Conservation (phyloP, 179 eudicot genomes). For the Camellia oleifera region DNA sequence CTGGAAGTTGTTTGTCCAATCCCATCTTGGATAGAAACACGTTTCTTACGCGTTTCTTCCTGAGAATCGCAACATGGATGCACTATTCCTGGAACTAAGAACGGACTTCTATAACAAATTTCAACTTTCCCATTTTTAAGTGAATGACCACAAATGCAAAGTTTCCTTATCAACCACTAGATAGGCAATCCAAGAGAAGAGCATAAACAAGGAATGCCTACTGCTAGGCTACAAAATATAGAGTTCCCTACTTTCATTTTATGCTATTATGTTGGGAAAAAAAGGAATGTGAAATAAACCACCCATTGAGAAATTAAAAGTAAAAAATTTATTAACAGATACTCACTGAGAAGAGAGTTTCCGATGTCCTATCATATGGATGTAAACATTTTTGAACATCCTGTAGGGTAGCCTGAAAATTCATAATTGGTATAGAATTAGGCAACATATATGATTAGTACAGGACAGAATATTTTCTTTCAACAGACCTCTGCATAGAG, state of each 20-base stretch:
- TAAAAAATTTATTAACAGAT: neutral
- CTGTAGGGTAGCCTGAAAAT: conserved; percentile 44
- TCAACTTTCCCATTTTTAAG: neutral
- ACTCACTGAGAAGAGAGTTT: conserved; percentile 75
- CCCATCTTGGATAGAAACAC: too few relatives aligned
- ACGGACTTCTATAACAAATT: neutral
- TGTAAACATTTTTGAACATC: conserved; percentile 63
- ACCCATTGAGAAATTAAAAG: neutral
- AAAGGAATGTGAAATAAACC: neutral
- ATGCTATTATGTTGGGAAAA: too few relatives aligned
- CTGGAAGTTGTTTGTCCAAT: too few relatives aligned
- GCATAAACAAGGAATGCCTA: neutral
- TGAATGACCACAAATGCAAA: neutral
- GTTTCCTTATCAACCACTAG: neutral
- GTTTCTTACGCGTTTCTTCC: too few relatives aligned
- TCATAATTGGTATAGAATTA: neutral
- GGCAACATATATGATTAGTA: neutral
- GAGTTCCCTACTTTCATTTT: neutral
- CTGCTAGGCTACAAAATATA: neutral
- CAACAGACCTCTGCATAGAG: neutral
- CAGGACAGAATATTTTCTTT: neutral
- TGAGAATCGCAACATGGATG: too few relatives aligned
- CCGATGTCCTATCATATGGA: conserved; percentile 87
- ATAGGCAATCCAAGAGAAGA: neutral
- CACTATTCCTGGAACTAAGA: too few relatives aligned